Evolutionary conservation across 108 stramenopile species (phyloP).

Genomic region (Asterionellopsis glacialis): DNA sequence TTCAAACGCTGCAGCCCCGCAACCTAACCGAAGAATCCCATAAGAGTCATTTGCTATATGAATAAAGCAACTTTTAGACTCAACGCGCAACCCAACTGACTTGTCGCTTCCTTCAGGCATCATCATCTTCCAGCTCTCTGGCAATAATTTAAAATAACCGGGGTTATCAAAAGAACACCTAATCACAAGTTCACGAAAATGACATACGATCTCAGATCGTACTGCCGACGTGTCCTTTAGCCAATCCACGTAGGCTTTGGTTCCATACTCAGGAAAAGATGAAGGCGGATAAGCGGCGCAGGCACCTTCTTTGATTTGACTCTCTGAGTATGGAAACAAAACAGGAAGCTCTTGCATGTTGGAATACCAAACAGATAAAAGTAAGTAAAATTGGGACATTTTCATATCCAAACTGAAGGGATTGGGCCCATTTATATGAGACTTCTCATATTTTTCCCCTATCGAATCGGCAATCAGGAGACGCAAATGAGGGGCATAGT

Average conservation of each 20-base stretch:
- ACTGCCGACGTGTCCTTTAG: conserved; percentile 23
- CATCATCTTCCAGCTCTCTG: conserved; percentile 23
- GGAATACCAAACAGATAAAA: conserved; percentile 74
- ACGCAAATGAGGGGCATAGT: conserved; percentile 57
- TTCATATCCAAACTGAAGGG: conserved; percentile 47
- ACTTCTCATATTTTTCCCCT: conserved; percentile 8
- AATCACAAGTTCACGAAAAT: conserved; percentile 39
- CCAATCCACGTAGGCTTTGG: conserved; percentile 43
- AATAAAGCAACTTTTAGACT: conserved; percentile 29
- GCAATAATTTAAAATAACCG: conserved; percentile 34
- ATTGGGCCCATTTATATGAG: conserved; percentile 2
- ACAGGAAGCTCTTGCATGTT: conserved; percentile 83
- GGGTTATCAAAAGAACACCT: conserved; percentile 58
- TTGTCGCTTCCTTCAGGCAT: conserved; percentile 12
- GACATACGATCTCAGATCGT: conserved; percentile 41
- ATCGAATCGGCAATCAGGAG: conserved; percentile 42
- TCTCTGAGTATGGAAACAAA: conserved; percentile 55
- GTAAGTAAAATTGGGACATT: conserved; percentile 67
- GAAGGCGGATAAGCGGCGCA: conserved; percentile 23
- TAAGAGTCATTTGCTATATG: conserved; percentile 39
- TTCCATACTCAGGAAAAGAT: conserved; percentile 76
- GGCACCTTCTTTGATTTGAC: conserved; percentile 34
- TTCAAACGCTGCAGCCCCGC: conserved; percentile 34
- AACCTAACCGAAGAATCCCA: conserved; percentile 25
- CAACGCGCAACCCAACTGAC: conserved; percentile 22